Conservation (phyloP, 1,139 yeast genomes). For the Yamadazyma spencermartinsiae region DNA sequence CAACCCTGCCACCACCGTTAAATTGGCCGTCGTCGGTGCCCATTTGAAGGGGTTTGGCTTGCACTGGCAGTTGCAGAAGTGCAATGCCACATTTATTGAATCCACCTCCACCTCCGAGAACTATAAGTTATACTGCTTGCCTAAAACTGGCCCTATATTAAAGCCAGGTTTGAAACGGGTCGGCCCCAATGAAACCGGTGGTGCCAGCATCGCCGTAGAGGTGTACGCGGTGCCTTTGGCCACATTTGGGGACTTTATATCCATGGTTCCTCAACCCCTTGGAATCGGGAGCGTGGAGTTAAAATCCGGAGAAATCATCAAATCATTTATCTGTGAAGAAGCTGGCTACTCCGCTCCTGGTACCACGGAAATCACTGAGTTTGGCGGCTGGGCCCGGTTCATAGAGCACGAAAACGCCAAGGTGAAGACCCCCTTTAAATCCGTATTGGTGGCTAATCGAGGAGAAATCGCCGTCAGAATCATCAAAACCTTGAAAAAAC, state of each 20-base stretch:
- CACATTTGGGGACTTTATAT: constrained; percentile 75
- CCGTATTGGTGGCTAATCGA: constrained; percentile 91
- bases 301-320: constrained; percentile 76
- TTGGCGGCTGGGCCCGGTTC: constrained; percentile 87
- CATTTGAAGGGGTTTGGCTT: constrained; percentile 86
- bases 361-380: constrained; percentile 73
- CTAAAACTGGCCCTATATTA: constrained; percentile 73
- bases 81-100: constrained; percentile 70
- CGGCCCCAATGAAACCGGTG: constrained; percentile 32
- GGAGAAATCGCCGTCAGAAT: constrained; percentile 98
- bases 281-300: constrained; percentile 93
- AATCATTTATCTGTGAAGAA: constrained; percentile 94
- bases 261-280: constrained; percentile 90
- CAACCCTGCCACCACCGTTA: constrained; percentile 29
- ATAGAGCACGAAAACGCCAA: constrained; percentile 38
- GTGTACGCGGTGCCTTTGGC: constrained; percentile 79
- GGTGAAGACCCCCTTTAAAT: constrained; percentile 61
- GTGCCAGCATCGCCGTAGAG: constrained; percentile 69
- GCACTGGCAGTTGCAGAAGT: constrained; percentile 91
- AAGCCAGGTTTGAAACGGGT: constrained; percentile 90
- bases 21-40: constrained; percentile 94
- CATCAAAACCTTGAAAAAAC: constrained; percentile 78
- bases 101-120: constrained; percentile 70
- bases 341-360: constrained; percentile 71
- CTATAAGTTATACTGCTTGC: constrained; percentile 80